A percentile compares a stretch with the other conserved stretches of the same genome.
Evolutionary conservation across 2,329 filamentous ascomycete species (phyloP).

Genomic region (Colletotrichum sp.): DNA sequence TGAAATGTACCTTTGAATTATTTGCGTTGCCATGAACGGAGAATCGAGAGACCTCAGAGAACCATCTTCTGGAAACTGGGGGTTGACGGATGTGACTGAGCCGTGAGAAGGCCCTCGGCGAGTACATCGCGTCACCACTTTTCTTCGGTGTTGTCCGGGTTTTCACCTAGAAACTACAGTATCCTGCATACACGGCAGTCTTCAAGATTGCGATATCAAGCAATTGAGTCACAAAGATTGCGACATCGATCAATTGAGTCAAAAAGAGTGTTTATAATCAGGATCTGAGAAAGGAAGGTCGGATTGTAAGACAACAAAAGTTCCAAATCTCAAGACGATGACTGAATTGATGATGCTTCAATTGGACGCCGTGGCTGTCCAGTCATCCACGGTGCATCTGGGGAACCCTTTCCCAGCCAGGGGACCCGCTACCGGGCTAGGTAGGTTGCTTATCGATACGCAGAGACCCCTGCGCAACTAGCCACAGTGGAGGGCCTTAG

Average conservation of each 20-base stretch:
- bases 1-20: background rate
- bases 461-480: background rate
- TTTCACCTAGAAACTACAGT: background rate
- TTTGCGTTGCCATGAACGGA: conserved; percentile 1
- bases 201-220: background rate
- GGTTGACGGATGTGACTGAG: background rate
- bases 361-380: background rate
- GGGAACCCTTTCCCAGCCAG: background rate
- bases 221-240: background rate
- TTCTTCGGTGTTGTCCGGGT: background rate
- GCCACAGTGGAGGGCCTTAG: background rate
- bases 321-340: background rate
- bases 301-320: background rate
- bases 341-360: background rate
- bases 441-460: background rate
- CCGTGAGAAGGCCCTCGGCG: background rate
- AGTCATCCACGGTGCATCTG: background rate
- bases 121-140: background rate
- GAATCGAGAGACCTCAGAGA: background rate
- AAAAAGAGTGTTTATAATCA: background rate
- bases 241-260: background rate
- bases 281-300: background rate
- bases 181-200: background rate
- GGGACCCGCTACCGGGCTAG: background rate
- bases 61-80: background rate